Base-by-base conservation (phyloP, 164 flowering plant species). In the Kingdonia uniflora region DNA sequence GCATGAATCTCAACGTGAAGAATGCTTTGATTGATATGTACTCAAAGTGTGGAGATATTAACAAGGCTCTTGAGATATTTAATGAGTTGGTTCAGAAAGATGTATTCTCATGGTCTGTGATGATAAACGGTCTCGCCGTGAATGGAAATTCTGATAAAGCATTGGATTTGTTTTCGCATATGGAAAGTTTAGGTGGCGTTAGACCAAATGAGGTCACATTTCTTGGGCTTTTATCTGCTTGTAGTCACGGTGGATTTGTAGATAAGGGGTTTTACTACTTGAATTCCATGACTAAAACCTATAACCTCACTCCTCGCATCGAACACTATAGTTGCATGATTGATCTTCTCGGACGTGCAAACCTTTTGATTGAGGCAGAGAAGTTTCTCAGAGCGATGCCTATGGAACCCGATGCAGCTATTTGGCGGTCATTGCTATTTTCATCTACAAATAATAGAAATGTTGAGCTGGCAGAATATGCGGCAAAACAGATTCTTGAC, bases 291-390 rank as follows among this genome's bases (percentile, higher is more conserved):
- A 26, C 35, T 22, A 47, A 26, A 54, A 64, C 20, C 38, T 71
- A 67, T 46, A 65, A 59, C 14, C 56, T 67, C 25, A 53, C 52
- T 13, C 72, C 71, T 51, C 48, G 45, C 8, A 52, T 67, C 11
- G 71, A 68, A 58, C 75, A 71, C 46, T 71, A 65, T 11, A 66
- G 66, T 13, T 66, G 70, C 44, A 63, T 70, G 70, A 60, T 66
- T 56, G 74, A 70, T 63, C 68, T 70, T 63, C 69, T 71, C 0
- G 75, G 75, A 17, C 68, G 72, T 38, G 75, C 75, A n/a, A 62
- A 59, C 56, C 67, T 47, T 43, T 49, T 71, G 51, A 22, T 15
- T 12, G 69, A 68, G 47, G 72, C 72, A 1, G 47, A 51, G 61
- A 53, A 51, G 35, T 52, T 71, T 49, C 22, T 71, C 25, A 61